These are phyloP conservation scores for Phialophora chinensis DNA, from an alignment of 2,329 filamentous ascomycete genomes.

Conservation along the genomic window DNA sequence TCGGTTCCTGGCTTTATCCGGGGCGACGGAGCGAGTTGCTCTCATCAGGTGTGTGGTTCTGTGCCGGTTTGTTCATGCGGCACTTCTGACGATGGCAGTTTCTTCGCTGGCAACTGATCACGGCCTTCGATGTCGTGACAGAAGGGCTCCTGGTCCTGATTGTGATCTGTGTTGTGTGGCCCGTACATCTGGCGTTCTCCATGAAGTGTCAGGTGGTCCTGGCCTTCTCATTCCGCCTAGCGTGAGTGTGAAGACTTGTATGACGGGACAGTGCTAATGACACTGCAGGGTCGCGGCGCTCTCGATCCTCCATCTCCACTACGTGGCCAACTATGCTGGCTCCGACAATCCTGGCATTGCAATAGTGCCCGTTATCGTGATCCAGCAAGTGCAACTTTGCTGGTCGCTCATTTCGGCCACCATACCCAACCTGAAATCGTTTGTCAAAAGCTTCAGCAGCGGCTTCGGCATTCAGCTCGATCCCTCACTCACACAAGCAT, in stretches of 20 bases:
- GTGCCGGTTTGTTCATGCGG: not conserved
- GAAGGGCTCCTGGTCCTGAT: conserved; percentile 35
- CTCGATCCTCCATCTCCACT: conserved; percentile 46
- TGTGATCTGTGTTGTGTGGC: conserved; percentile 40
- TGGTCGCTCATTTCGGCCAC: conserved; percentile 52
- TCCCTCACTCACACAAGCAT: conserved; percentile 27
- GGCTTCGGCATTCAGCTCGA: conserved; percentile 44
- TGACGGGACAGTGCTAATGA: conserved; percentile 1
- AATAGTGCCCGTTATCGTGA: conserved; percentile 44
- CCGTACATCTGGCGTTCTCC: conserved; percentile 36
- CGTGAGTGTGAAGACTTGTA: conserved; percentile 38
- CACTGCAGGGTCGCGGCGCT: conserved; percentile 43
- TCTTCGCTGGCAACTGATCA: conserved; percentile 47
- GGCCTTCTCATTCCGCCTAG: conserved; percentile 48
- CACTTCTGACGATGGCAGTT: conserved; percentile 20
- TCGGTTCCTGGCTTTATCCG: conserved; percentile 20
- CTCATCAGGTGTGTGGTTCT: conserved; percentile 26
- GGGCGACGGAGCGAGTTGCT: conserved; percentile 26
- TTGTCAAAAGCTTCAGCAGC: conserved; percentile 50
- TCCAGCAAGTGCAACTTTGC: conserved; percentile 48
- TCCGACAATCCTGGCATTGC: conserved; percentile 44
- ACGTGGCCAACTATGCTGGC: conserved; percentile 41
- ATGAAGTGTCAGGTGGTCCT: conserved; percentile 42
- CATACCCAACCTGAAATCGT: conserved; percentile 50
- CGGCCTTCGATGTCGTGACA: conserved; percentile 48